Conservation (phyloP, 257 asterid species). For the Buddleja alternifolia region DNA sequence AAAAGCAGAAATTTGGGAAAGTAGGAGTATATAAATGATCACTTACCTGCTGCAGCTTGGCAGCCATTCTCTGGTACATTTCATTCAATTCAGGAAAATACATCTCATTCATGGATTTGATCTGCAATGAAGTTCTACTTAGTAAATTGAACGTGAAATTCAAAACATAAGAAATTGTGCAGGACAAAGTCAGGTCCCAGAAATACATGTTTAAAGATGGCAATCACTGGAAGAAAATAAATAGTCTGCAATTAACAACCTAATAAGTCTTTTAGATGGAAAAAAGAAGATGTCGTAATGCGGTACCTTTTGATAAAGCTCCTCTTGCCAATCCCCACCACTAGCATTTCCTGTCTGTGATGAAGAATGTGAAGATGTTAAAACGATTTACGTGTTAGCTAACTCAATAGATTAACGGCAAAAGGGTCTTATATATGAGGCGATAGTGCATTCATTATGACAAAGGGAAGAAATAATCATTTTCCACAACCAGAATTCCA, state of each 20-base stretch:
- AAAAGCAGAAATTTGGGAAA: too few relatives aligned
- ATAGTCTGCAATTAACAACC: too few relatives aligned
- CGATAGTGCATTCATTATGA: constrained; percentile 12
- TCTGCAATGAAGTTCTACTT: constrained; percentile 55
- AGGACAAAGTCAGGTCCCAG: constrained; percentile 10
- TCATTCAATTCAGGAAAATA: constrained; percentile 75
- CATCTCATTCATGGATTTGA: constrained; percentile 79
- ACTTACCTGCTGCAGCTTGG: constrained; percentile 81
- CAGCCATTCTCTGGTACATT: constrained; percentile 70
- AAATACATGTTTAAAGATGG: constrained; percentile 11
- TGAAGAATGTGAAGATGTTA: constrained; percentile 84
- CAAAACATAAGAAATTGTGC: constrained; percentile 17
- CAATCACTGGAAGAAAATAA: constrained; percentile 23
- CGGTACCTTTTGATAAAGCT: constrained; percentile 84
- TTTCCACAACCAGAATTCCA: constrained; percentile 12
- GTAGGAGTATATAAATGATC: too few relatives aligned
- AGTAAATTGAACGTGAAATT: constrained; percentile 24
- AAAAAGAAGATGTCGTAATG: constrained; percentile 17
- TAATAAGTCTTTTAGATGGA: too few relatives aligned
- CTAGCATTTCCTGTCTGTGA: constrained; percentile 76
- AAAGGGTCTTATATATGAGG: constrained; percentile 20
- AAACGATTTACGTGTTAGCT: constrained; percentile 33
- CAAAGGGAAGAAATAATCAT: constrained; percentile 23
- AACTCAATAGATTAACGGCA: constrained; percentile 19
- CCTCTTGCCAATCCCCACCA: constrained; percentile 95